Evolutionary conservation across 805 yeast genomes (phyloP), one percentile per base, ranked within the genome.

Genomic region (Metschnikowia similis): DNA sequence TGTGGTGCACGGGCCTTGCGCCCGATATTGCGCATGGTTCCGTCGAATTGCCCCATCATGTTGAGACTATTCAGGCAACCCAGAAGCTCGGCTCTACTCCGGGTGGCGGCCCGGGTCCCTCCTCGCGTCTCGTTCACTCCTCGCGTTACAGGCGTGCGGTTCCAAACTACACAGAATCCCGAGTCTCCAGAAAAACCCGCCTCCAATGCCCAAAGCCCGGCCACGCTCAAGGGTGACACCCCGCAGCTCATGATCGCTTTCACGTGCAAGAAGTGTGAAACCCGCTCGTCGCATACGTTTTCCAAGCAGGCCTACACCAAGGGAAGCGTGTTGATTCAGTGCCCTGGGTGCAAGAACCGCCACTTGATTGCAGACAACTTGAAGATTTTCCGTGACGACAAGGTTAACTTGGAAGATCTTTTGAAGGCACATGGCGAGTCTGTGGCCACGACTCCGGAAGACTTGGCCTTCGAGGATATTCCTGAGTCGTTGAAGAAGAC

Each of bases 321-420:
- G 8, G 98, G 98, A 1, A 84, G 96, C 0, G 96, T 92, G 3
- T 70, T 89, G 45, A 85, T 92, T 26, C 89, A 89, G 61, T 92
- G 98, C 64, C 98, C 98, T 0, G 87, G 90, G 13, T 92, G 98
- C 66, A 77, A 85, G 56, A 84, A 81, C 61, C 80, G 97, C 56
- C 98, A 92, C 64, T 70, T 92, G 62, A 91, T 92, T 37, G 96
- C 97, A 0, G 98, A 92, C 64, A 65, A 65, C 54, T 59, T 69
- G 47, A 65, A 83, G 71, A 87, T 91, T 31, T 90, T 91, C 62
- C 81, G 83, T n/a, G 97, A 91, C 65, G 74, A 81, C 27, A 75
- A 78, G 55, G 78, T 88, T 59, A 89, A 85, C n/a, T 71, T 91
- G 32, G 88, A 89, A 62, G 96, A 91, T 49, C 84, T 89, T 5